A percentile compares a stretch with the other conserved stretches of the same genome.
Conservation (phyloP, 805 yeast genomes). For the Spencermartinsiella europaea region DNA sequence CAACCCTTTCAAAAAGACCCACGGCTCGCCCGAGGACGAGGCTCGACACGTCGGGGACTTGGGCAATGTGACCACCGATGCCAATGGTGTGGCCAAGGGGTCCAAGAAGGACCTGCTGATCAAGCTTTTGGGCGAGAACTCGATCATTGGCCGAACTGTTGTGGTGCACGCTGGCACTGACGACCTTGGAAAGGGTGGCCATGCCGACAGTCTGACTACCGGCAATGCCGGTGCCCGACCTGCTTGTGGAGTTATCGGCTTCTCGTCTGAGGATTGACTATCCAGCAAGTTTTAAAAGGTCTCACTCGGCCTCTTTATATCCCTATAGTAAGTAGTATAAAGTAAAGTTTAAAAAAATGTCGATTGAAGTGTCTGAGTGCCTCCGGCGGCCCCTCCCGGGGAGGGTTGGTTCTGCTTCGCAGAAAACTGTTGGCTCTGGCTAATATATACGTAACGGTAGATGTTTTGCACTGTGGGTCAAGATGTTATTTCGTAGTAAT, state of each 20-base stretch:
- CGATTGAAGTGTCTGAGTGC: too few species aligned
- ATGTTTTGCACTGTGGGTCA: too few species aligned
- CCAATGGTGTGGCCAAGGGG: slow-evolving; percentile 88
- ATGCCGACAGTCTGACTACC: slow-evolving; percentile 84
- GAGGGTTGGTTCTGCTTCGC: too few species aligned
- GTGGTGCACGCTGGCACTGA: slow-evolving; percentile 91
- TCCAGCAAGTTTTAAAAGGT: slow-evolving; percentile 1
- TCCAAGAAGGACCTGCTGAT: slow-evolving; percentile 69
- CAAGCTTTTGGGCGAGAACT: slow-evolving; percentile 79
- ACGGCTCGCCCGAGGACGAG: slow-evolving; percentile 84
- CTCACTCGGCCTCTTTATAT: neutral
- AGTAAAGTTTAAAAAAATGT: neutral
- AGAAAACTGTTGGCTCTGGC: too few species aligned
- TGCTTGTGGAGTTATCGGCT: slow-evolving; percentile 97
- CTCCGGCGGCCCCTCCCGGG: too few species aligned
- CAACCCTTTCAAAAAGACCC: slow-evolving; percentile 84
- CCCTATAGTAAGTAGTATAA: neutral
- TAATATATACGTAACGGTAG: too few species aligned
- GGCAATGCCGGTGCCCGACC: slow-evolving; percentile 98
- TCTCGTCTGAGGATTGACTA: slow-evolving; percentile 40
- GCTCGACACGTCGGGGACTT: slow-evolving; percentile 91
- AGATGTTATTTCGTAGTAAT: too few species aligned
- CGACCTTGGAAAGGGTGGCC: slow-evolving; percentile 92
- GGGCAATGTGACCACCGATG: slow-evolving; percentile 90
- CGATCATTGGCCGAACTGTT: slow-evolving; percentile 91